Conservation (phyloP, 2,329 filamentous ascomycete species). For the Pseudocercospora cruenta region DNA sequence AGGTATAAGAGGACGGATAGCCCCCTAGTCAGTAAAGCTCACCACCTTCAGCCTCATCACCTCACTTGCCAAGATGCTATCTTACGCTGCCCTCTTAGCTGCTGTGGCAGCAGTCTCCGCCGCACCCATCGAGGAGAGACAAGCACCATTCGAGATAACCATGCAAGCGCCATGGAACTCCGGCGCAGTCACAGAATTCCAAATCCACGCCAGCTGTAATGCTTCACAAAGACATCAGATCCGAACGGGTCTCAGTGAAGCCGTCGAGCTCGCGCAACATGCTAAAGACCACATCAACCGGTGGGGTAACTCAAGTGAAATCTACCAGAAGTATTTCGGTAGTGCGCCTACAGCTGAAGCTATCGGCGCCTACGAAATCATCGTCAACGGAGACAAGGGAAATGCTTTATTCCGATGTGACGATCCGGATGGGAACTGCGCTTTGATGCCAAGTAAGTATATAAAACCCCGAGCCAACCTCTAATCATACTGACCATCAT, state of each 20-base stretch:
- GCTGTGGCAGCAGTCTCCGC: slow-evolving; percentile 21
- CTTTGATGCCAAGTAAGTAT: slow-evolving; percentile 21
- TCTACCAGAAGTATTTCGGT: slow-evolving; percentile 70
- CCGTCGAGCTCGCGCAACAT: slow-evolving; percentile 60
- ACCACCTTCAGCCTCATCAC: background rate
- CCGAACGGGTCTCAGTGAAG: slow-evolving; percentile 60
- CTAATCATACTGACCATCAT: background rate
- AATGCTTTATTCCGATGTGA: slow-evolving; percentile 69
- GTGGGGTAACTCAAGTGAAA: slow-evolving; percentile 60
- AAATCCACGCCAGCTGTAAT: slow-evolving; percentile 70
- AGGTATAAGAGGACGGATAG: background rate
- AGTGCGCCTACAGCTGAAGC: slow-evolving; percentile 60
- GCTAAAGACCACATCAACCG: slow-evolving; percentile 65
- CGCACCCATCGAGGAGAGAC: slow-evolving; percentile 21
- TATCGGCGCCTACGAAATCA: slow-evolving; percentile 65
- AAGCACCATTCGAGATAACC: slow-evolving; percentile 21
- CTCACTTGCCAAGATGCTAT: slow-evolving; percentile 13
- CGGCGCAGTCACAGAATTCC: slow-evolving; percentile 47
- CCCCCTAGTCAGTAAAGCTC: background rate
- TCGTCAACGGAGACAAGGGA: slow-evolving; percentile 61
- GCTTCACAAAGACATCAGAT: slow-evolving; percentile 62
- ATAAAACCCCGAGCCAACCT: background rate
- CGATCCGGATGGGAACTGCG: slow-evolving; percentile 68
- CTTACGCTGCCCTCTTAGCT: slow-evolving; percentile 16
- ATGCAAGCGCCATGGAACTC: slow-evolving; percentile 25